These are phyloP conservation scores for Leucosporidium creatinivorum DNA, from an alignment of 768 basidiomycete genomes.

Conservation along the genomic window DNA sequence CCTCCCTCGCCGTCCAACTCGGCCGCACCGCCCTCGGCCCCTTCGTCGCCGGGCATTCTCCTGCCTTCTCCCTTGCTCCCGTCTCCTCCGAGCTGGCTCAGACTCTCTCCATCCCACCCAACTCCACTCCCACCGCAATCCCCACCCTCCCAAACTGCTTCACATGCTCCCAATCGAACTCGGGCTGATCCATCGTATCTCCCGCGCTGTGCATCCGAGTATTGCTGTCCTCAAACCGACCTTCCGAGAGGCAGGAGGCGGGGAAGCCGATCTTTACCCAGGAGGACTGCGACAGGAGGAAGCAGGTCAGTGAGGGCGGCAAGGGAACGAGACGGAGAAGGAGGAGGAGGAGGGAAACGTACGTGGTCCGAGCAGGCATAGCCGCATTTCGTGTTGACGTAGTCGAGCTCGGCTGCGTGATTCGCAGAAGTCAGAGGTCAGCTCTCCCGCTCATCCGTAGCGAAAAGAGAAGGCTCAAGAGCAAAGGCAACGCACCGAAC, in stretches of 20 bases:
- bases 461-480: not conserved
- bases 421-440: no score
- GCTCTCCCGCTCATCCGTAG: not conserved
- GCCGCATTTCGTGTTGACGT: slow-evolving; percentile 33
- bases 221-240: slow-evolving; percentile 23
- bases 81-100: no score
- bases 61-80: no score
- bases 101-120: slow-evolving; percentile 12
- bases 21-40: no score
- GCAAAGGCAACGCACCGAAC: not conserved
- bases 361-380: slow-evolving; percentile 35
- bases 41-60: no score
- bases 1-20: no score
- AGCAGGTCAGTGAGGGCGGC: not conserved
- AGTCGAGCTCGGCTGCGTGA: slow-evolving; percentile 28
- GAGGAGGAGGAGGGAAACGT: not conserved
- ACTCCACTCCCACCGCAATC: slow-evolving; percentile 34
- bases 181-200: slow-evolving; percentile 25
- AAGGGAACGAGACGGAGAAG: not conserved
- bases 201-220: slow-evolving; percentile 35
- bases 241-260: slow-evolving; percentile 26
- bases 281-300: not conserved
- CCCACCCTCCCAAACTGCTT: slow-evolving; percentile 35
- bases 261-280: slow-evolving; percentile 29
- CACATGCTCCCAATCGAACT: slow-evolving; percentile 38